phyloP scores from a whole-genome alignment of 148 eudicot species.

The Arbutus unedo region DNA sequence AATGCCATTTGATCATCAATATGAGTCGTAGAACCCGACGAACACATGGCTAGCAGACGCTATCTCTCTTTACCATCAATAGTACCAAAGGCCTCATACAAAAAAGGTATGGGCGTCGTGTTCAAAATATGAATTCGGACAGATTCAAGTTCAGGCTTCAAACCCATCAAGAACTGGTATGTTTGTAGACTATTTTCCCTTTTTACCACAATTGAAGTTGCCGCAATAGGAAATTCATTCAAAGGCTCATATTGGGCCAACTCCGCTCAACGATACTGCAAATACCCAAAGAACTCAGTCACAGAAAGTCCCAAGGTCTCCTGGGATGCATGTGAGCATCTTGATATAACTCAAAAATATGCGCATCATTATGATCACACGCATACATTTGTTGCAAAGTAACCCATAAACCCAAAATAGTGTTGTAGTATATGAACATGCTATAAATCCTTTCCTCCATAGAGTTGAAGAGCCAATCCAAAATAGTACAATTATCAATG shows the following conservation, averaged over 20 bases:
- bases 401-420: too few species aligned
- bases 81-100: background rate
- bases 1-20: background rate
- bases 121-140: background rate
- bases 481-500: too few species aligned
- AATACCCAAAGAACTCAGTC: background rate
- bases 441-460: too few species aligned
- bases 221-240: background rate
- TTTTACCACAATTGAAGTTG: background rate
- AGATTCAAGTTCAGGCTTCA: background rate
- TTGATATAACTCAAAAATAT: background rate
- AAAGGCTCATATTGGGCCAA: constrained; percentile 4
- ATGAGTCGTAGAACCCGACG: background rate
- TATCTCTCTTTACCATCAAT: background rate
- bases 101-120: background rate
- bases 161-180: background rate
- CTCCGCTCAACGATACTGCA: background rate
- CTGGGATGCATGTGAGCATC: background rate
- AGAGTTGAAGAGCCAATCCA: too few species aligned
- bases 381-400: background rate
- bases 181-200: background rate
- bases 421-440: too few species aligned
- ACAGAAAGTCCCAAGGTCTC: background rate
- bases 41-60: background rate
- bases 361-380: background rate